phyloP scores from a whole-genome alignment of 2,329 filamentous ascomycete species.

The Trematosphaeria pertusa region DNA sequence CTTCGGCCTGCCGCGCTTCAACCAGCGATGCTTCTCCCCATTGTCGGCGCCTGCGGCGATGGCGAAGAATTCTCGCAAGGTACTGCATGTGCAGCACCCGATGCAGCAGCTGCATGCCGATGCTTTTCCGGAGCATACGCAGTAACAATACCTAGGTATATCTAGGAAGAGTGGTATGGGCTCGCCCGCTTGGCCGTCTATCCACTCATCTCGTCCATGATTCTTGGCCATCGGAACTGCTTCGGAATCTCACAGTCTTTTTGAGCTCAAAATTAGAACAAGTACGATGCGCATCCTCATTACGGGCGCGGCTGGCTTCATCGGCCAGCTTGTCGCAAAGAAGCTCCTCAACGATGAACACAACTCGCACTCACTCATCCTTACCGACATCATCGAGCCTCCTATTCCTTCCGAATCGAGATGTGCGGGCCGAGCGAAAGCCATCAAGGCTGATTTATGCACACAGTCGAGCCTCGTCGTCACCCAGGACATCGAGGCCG shows the following conservation, averaged over 20 bases:
- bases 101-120: neutral
- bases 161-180: constrained; percentile 1
- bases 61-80: neutral
- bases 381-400: constrained; percentile 64
- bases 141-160: constrained; percentile 6
- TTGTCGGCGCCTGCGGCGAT: neutral
- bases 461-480: constrained; percentile 17
- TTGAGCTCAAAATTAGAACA: neutral
- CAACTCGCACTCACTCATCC: constrained; percentile 51
- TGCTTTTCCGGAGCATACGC: neutral
- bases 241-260: neutral
- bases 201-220: neutral
- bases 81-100: neutral
- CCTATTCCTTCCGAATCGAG: constrained; percentile 54
- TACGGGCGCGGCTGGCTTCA: constrained; percentile 67
- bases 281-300: constrained; percentile 57
- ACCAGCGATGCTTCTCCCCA: too few species aligned
- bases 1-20: neutral
- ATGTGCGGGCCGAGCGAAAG: constrained; percentile 49
- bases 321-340: constrained; percentile 64
- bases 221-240: neutral
- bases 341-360: constrained; percentile 58
- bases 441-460: constrained; percentile 60
- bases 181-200: neutral
- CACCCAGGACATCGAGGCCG: constrained; percentile 17